These are phyloP conservation scores for Eragrostis nindensis DNA, from an alignment of 176 grass and related monocot species.

Conservation along the genomic window DNA sequence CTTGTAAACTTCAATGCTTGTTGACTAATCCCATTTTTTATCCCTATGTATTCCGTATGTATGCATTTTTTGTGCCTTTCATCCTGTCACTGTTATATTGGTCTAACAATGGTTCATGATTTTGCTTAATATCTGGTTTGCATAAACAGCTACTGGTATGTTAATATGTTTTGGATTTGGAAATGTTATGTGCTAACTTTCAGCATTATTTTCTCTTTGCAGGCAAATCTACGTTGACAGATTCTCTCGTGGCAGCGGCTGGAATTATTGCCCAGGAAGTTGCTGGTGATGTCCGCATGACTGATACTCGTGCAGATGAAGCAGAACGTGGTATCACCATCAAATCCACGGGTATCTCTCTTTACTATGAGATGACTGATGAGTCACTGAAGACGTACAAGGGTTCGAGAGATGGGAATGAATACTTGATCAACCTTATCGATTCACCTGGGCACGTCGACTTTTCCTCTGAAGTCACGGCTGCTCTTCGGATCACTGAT, in stretches of 20 bases:
- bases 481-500: constrained; percentile 73
- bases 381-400: constrained; percentile 63
- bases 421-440: constrained; percentile 78
- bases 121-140: too few relatives aligned
- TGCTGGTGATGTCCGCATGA: constrained; percentile 82
- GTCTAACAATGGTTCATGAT: background rate
- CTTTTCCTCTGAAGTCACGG: constrained; percentile 75
- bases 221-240: constrained; percentile 82
- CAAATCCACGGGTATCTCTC: constrained; percentile 79
- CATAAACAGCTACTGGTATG: too few relatives aligned
- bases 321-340: constrained; percentile 71
- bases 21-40: background rate
- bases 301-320: constrained; percentile 76
- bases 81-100: background rate
- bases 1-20: background rate
- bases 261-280: constrained; percentile 73
- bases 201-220: background rate
- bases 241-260: constrained; percentile 88
- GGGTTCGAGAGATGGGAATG: constrained; percentile 55
- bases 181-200: too few relatives aligned
- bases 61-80: background rate
- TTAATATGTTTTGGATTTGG: too few relatives aligned
- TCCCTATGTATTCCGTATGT: background rate
- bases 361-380: constrained; percentile 74
- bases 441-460: constrained; percentile 80